Conservation (phyloP, 2,329 filamentous ascomycete species). For the Camillea tinctor region DNA sequence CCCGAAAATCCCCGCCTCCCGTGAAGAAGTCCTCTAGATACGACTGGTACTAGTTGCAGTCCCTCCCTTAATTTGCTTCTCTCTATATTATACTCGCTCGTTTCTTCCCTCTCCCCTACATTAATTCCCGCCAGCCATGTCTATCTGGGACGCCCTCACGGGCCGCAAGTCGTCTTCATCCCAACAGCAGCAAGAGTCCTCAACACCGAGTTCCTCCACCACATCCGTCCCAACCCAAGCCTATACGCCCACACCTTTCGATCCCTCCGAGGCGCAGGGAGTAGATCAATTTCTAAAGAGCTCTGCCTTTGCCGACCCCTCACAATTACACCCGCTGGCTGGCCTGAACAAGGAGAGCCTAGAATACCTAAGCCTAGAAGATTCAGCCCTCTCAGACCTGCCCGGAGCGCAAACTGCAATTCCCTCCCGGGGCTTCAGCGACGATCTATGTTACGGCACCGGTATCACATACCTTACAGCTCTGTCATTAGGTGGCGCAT, state of each 20-base stretch:
- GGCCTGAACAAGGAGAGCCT: slow-evolving; percentile 90
- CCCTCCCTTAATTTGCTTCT: slow-evolving; percentile 4
- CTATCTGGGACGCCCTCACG: slow-evolving; percentile 62
- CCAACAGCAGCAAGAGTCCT: slow-evolving; percentile 35
- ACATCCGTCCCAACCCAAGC: slow-evolving; percentile 48
- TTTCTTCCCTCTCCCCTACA: neutral
- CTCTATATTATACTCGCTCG: neutral
- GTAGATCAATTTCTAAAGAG: slow-evolving; percentile 82
- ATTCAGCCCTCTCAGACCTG: slow-evolving; percentile 81
- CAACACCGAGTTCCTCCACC: slow-evolving; percentile 41
- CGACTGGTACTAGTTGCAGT: neutral
- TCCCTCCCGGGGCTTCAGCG: slow-evolving; percentile 94
- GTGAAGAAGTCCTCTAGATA: neutral
- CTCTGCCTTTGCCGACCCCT: slow-evolving; percentile 78
- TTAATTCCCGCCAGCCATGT: slow-evolving; percentile 41
- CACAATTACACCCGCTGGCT: slow-evolving; percentile 87
- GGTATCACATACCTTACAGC: slow-evolving; percentile 92
- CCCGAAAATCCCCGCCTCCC: too few species aligned
- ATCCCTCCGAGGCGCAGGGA: slow-evolving; percentile 72
- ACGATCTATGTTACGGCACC: slow-evolving; percentile 97
- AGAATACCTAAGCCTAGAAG: slow-evolving; percentile 93
- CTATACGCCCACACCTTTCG: slow-evolving; percentile 60
- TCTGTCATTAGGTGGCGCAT: slow-evolving; percentile 79
- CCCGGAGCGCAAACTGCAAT: slow-evolving; percentile 84
- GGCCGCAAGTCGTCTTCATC: slow-evolving; percentile 51